A percentile compares a stretch with the other conserved stretches of the same genome.
Conservation (phyloP, 805 yeast genomes). For the Candida hungchunana region DNA sequence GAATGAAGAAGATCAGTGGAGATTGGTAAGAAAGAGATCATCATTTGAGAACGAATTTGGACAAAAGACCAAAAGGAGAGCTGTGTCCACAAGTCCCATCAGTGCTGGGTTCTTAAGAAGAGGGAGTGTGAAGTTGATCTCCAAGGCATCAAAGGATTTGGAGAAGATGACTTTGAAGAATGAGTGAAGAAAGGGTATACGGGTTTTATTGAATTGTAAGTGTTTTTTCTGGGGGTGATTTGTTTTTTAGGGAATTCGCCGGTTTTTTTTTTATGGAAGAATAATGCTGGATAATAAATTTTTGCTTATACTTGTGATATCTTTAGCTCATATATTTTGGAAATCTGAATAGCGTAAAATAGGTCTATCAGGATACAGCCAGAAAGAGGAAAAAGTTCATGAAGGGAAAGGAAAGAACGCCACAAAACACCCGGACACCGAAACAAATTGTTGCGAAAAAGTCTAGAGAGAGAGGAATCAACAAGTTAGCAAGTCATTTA, state of each 20-base stretch:
- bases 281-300: too few species aligned
- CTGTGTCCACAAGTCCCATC: slow-evolving; percentile 27
- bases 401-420: not conserved
- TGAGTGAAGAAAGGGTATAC: not conserved
- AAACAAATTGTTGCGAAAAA: not conserved
- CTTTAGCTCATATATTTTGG: not conserved
- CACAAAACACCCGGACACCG: slow-evolving; percentile 12
- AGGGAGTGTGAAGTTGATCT: slow-evolving; percentile 19
- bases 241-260: too few species aligned
- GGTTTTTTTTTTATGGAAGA: too few species aligned
- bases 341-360: not conserved
- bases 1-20: slow-evolving; percentile 8
- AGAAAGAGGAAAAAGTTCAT: too few species aligned
- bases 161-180: slow-evolving; percentile 23
- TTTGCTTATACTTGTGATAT: too few species aligned
- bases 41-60: slow-evolving; percentile 18
- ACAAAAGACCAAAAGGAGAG: slow-evolving; percentile 23
- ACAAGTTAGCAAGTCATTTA: too few species aligned
- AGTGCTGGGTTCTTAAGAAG: slow-evolving; percentile 18
- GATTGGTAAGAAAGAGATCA: slow-evolving; percentile 21
- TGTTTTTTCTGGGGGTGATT: too few species aligned
- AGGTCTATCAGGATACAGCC: not conserved
- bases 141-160: slow-evolving; percentile 24
- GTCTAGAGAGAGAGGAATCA: too few species aligned
- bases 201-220: too few species aligned